Evolutionary conservation across 2,329 filamentous ascomycete species (phyloP).

Genomic region (Aspergillus proliferans): DNA sequence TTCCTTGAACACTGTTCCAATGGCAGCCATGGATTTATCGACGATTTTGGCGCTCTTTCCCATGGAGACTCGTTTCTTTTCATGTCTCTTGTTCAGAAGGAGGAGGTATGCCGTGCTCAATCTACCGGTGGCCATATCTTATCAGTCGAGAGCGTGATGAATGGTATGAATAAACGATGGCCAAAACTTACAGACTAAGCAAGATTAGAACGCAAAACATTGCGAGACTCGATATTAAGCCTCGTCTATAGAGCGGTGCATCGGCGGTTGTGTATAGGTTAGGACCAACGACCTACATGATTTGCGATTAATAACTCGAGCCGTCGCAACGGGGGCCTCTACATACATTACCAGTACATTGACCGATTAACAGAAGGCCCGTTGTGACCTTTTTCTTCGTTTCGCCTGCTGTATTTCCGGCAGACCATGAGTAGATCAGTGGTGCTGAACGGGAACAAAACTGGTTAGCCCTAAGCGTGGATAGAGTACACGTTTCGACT

Average conservation of each 20-base stretch:
- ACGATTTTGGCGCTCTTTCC: slow-evolving; percentile 56
- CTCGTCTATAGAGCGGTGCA: slow-evolving; percentile 52
- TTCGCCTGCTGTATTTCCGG: slow-evolving; percentile 57
- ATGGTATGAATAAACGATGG: not conserved
- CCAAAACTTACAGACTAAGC: slow-evolving; percentile 37
- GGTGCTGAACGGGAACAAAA: slow-evolving; percentile 40
- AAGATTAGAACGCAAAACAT: slow-evolving; percentile 57
- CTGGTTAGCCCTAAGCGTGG: slow-evolving; percentile 6
- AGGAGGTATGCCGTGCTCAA: slow-evolving; percentile 44
- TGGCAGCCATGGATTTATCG: slow-evolving; percentile 54
- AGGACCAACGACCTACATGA: slow-evolving; percentile 51
- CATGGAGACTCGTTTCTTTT: slow-evolving; percentile 47
- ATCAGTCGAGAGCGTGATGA: not conserved
- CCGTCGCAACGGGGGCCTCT: not conserved
- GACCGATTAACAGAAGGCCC: slow-evolving; percentile 58
- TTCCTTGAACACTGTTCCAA: slow-evolving; percentile 10
- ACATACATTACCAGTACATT: slow-evolving; percentile 55
- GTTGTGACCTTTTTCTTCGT: slow-evolving; percentile 64
- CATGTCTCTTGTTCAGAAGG: slow-evolving; percentile 52
- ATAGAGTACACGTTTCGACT: slow-evolving; percentile 7
- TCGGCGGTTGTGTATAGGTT: slow-evolving; percentile 58
- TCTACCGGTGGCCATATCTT: slow-evolving; percentile 1
- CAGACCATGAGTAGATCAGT: slow-evolving; percentile 66
- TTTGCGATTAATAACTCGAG: not conserved
- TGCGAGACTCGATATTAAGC: slow-evolving; percentile 50